Conservation (phyloP, 495 filamentous ascomycete genomes). For the Tuber borchii region DNA sequence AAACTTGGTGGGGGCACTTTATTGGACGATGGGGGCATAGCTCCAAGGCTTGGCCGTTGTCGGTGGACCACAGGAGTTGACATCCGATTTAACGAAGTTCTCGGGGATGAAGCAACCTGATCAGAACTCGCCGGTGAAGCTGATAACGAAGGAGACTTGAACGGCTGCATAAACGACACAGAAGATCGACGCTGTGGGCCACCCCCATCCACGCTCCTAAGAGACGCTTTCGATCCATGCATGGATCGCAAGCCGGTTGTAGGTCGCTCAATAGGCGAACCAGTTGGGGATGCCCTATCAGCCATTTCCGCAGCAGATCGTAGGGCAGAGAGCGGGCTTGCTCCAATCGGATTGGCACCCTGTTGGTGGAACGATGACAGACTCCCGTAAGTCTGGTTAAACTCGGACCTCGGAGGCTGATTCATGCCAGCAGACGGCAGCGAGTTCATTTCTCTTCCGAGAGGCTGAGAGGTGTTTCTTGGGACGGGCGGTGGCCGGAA, state of each 20-base stretch:
- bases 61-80: slow-evolving; percentile 28
- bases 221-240: slow-evolving; percentile 56
- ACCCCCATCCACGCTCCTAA: slow-evolving; percentile 43
- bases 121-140: slow-evolving; percentile 68
- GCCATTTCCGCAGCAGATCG: slow-evolving; percentile 58
- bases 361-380: slow-evolving; percentile 78
- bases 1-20: background rate
- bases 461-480: slow-evolving; percentile 36
- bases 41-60: slow-evolving; percentile 19
- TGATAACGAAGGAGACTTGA: slow-evolving; percentile 89
- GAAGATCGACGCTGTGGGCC: slow-evolving; percentile 66
- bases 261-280: slow-evolving; percentile 58
- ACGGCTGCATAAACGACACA: slow-evolving; percentile 77
- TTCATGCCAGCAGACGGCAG: slow-evolving; percentile 52
- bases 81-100: slow-evolving; percentile 51
- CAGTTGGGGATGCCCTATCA: slow-evolving; percentile 47
- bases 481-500: slow-evolving; percentile 61
- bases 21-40: slow-evolving; percentile 35
- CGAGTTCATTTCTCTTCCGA: slow-evolving; percentile 58
- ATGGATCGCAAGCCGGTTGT: slow-evolving; percentile 54
- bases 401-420: slow-evolving; percentile 50
- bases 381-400: slow-evolving; percentile 81
- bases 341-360: slow-evolving; percentile 51
- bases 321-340: slow-evolving; percentile 82
- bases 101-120: slow-evolving; percentile 56